These are phyloP conservation scores for Hordeum vulgare DNA, from an alignment of 176 grass and related monocot species.

Conservation along the genomic window MorexV3_pseudomolecules_assembly NC_058520.1:121529102-121529601, in stretches of 20 bases:
- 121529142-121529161: neutral
- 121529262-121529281: neutral
- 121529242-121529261: neutral
- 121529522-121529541: constrained; percentile 51
- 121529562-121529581: neutral
- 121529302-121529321: neutral
- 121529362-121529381: neutral
- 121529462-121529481: constrained; percentile 78
- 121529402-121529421: neutral
- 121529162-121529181: neutral
- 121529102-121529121: neutral
- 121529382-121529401: neutral
- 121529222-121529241: neutral
- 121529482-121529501: constrained; percentile 86
- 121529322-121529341: neutral
- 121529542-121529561: neutral
- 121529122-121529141: neutral
- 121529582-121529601: constrained; percentile 1
- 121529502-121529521: constrained; percentile 94
- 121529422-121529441: neutral
- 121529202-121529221: neutral
- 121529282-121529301: neutral
- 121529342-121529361: neutral
- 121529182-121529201: neutral
- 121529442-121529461: constrained; percentile 78